Evolutionary conservation across 768 basidiomycete genomes (phyloP).

Genomic region (Peribolospora kevripleyi): DNA sequence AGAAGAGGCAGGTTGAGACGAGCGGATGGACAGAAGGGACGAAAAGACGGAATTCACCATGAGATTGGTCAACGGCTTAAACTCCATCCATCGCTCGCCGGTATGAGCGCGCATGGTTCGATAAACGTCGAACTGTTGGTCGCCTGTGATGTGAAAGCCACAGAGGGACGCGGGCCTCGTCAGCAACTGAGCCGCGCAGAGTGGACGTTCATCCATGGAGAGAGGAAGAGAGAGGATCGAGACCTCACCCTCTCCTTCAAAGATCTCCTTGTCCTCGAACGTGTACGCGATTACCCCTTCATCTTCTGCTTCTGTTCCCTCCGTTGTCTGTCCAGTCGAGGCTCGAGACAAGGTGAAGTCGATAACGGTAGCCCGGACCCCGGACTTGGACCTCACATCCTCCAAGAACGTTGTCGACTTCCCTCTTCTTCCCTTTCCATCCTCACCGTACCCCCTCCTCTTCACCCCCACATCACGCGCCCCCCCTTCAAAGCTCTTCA

Average conservation of each 20-base stretch:
- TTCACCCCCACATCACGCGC: too few relatives aligned
- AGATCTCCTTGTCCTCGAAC: conserved; percentile 47
- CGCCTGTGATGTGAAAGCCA: conserved; percentile 26
- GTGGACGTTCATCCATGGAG: not conserved
- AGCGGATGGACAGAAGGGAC: not conserved
- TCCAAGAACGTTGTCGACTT: conserved; percentile 26
- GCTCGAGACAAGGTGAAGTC: conserved; percentile 83
- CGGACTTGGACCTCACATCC: conserved; percentile 33
- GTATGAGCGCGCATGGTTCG: conserved; percentile 53
- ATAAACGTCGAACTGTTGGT: conserved; percentile 88
- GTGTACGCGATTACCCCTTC: conserved; percentile 48
- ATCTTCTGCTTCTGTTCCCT: conserved; percentile 21
- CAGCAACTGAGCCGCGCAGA: not conserved
- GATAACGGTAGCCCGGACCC: conserved; percentile 62
- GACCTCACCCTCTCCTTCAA: conserved; percentile 58
- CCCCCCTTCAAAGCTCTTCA: conserved; percentile 23
- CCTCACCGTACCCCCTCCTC: too few relatives aligned
- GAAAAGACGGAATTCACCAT: conserved; percentile 34
- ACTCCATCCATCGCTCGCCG: conserved; percentile 43
- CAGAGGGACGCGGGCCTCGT: not conserved
- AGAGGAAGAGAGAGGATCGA: not conserved
- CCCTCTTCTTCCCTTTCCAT: not conserved
- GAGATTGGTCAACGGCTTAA: conserved; percentile 62
- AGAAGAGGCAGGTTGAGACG: not conserved
- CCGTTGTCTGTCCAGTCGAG: conserved; percentile 29